Conservation (phyloP, 495 filamentous ascomycete species). For the Penicillium soppii region DNA sequence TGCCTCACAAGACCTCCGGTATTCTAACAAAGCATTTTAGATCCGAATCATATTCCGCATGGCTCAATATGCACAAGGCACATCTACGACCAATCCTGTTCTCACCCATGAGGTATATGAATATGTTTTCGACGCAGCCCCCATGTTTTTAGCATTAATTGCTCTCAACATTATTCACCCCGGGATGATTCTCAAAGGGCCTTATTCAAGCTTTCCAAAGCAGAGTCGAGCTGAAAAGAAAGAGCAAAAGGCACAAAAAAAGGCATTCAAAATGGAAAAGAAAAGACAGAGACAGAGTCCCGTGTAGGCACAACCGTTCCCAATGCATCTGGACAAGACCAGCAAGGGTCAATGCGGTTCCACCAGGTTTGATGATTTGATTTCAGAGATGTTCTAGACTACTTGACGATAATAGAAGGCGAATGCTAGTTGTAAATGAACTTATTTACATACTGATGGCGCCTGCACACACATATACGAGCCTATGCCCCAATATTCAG, state of each 20-base stretch:
- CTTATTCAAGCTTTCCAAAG: slow-evolving; percentile 2
- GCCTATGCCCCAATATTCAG: too few species aligned
- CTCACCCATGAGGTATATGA: slow-evolving; percentile 2
- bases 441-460: too few species aligned
- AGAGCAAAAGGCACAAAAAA: neutral
- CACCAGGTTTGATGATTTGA: neutral
- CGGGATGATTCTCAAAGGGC: neutral
- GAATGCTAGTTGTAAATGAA: too few species aligned
- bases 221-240: slow-evolving; percentile 13
- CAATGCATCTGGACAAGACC: neutral
- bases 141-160: neutral
- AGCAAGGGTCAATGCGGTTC: neutral
- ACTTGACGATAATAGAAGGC: too few species aligned
- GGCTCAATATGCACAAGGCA: neutral
- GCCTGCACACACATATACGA: too few species aligned
- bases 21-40: neutral
- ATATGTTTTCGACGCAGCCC: slow-evolving; percentile 5
- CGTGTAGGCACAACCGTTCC: neutral
- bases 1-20: neutral
- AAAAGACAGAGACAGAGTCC: neutral
- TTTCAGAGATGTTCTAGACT: too few species aligned
- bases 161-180: neutral
- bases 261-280: slow-evolving; percentile 2
- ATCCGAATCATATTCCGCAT: slow-evolving; percentile 3
- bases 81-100: neutral